Percentiles rank a stretch among this genome's conserved stretches.
These are phyloP conservation scores for Penicillium macrosclerotiorum DNA, from an alignment of 495 filamentous ascomycete species.

Conservation along the genomic window DNA sequence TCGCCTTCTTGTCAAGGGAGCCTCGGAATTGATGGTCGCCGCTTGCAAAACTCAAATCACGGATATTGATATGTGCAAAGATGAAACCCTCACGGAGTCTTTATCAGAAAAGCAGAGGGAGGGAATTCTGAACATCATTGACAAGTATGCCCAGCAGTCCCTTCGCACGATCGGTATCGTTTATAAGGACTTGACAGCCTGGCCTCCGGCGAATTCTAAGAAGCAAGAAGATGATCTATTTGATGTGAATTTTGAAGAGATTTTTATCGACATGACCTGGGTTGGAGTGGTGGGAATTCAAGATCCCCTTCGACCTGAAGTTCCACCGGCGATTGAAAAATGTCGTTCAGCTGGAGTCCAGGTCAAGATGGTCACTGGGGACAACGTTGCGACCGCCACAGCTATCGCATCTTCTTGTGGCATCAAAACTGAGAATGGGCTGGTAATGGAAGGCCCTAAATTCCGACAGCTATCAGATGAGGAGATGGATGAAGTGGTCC, in stretches of 20 bases:
- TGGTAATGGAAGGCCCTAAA: constrained; percentile 80
- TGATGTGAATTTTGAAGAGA: constrained; percentile 53
- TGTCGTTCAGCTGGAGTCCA: constrained; percentile 78
- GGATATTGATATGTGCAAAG: constrained; percentile 19
- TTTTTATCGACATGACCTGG: constrained; percentile 61
- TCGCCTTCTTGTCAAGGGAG: constrained; percentile 66
- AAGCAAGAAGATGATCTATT: constrained; percentile 49
- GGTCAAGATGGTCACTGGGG: constrained; percentile 87
- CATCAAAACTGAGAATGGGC: constrained; percentile 69
- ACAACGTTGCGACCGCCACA: constrained; percentile 77
- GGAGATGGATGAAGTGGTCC: constrained; percentile 70
- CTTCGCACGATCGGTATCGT: constrained; percentile 63
- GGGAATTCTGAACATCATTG: constrained; percentile 42
- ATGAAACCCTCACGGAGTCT: constrained; percentile 35
- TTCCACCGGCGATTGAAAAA: constrained; percentile 68
- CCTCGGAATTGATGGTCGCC: constrained; percentile 63
- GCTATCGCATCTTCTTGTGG: constrained; percentile 84
- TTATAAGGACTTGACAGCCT: constrained; percentile 61
- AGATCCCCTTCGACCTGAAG: constrained; percentile 68
- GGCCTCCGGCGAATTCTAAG: constrained; percentile 53
- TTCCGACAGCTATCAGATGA: constrained; percentile 74
- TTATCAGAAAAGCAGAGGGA: constrained; percentile 31
- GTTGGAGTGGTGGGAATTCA: constrained; percentile 65
- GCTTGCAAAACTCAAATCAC: constrained; percentile 43
- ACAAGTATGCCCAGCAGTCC: constrained; percentile 56